Evolutionary conservation across 1,284 basidiomycete genomes (phyloP), one percentile per base, ranked within the genome.

Genomic region (Cryptococcus sp.): DNA sequence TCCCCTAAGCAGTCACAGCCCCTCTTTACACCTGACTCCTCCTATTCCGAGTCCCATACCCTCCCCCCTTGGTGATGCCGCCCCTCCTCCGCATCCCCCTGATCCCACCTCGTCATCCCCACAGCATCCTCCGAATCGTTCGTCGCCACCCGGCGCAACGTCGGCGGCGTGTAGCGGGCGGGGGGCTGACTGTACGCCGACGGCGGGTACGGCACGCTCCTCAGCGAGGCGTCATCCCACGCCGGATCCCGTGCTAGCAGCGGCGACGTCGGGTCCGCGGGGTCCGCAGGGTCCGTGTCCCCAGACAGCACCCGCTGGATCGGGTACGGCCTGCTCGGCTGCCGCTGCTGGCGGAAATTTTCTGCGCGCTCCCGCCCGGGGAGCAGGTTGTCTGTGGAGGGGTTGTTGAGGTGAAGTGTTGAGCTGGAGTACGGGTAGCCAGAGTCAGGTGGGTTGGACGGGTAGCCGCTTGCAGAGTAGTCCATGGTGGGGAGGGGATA

Each of bases 381-480:
- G 15, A 76, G 59, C 6, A 76, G 63, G 16, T 67, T 52, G 46
- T 76, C 73, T 11, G 73, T 70, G 8, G 73, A 76, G 6, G 60
- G 64, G 55, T 74, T 70, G 44, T 66, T 33, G 28, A 33, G 28
- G 28, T 33, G 28, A 9, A 33, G 28, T 33, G 28, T 33, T 9
- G 28, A 33, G 28, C 33, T 0, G 65, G 67, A n/a, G n/a, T n/a
- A n/a, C n/a, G n/a, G 38, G 38, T n/a, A 39, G n/a, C 38, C 13
- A 39, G 13, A n/a, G 38, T 39, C 13, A 39, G n/a, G 20, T 48
- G 66, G 15, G 67, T 37, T 0, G 65, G 67, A 16, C 67, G n/a
- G 46, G 39, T 61, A 56, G 45, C 57, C 57, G 20, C 47, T 52
- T 12, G 52, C 51, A 21, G 56, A 57, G 11, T 52, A 53, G 21